phyloP scores from a whole-genome alignment of 345 rosid genomes.

The Orychophragmus violaceus region DNA sequence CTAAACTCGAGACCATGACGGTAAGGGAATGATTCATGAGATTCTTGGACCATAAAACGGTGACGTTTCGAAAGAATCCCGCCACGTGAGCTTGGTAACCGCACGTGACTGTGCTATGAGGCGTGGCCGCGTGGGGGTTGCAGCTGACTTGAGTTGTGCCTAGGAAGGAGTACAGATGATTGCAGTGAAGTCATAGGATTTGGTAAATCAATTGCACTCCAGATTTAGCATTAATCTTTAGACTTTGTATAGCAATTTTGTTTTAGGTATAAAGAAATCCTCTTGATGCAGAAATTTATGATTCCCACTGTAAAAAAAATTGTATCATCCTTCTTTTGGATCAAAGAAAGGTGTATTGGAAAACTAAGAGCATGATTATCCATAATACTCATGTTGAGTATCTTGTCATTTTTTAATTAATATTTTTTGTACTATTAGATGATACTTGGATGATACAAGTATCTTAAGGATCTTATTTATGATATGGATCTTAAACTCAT shows the following conservation, averaged over 20 bases:
- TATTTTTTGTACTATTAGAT: no score
- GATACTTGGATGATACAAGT: no score
- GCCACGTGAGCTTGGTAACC: constrained; percentile 65
- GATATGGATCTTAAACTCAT: no score
- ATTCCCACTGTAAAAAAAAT: neutral
- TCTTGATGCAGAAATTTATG: neutral
- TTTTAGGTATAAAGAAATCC: neutral
- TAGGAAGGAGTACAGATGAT: constrained; percentile 23
- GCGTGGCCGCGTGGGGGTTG: constrained; percentile 38
- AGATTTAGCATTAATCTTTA: neutral
- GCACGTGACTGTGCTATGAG: constrained; percentile 72
- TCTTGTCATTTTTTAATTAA: no score
- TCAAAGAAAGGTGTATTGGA: no score
- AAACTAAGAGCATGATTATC: no score
- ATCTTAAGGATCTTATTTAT: no score
- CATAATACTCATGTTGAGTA: no score
- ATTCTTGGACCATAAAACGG: constrained; percentile 66
- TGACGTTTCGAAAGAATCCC: constrained; percentile 55
- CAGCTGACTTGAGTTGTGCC: constrained; percentile 40
- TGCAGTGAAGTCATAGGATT: constrained; percentile 8
- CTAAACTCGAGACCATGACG: constrained; percentile 52
- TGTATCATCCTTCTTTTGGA: neutral
- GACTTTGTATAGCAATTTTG: neutral
- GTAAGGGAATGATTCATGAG: constrained; percentile 61
- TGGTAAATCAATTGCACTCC: constrained; percentile 16